Conservation (phyloP, 1,284 basidiomycete species). For the Apiotrichum laibachii region DNA sequence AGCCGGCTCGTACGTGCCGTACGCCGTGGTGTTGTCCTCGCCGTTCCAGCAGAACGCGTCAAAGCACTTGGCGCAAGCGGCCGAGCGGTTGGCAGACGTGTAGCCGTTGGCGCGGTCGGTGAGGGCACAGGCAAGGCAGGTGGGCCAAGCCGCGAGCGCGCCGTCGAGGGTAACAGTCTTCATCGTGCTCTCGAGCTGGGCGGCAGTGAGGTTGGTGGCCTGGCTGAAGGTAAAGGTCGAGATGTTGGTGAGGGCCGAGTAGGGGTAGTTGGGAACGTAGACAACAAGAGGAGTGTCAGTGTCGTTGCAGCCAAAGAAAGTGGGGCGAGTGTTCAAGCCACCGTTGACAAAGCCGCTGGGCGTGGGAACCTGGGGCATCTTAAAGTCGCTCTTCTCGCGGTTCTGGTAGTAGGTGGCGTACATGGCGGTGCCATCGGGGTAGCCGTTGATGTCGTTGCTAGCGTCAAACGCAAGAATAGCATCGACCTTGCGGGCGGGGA, state of each 20-base stretch:
- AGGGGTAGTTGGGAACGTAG: slow-evolving; percentile 55
- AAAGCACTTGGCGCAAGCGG: slow-evolving; percentile 47
- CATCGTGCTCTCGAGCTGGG: slow-evolving; percentile 34
- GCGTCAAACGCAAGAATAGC: slow-evolving; percentile 56
- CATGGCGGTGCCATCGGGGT: slow-evolving; percentile 56
- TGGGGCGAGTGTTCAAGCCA: slow-evolving; percentile 56
- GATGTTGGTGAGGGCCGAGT: slow-evolving; percentile 46
- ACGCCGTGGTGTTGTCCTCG: slow-evolving; percentile 28
- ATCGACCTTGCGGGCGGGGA: slow-evolving; percentile 55
- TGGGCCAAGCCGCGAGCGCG: slow-evolving; percentile 42
- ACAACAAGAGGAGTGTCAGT: slow-evolving; percentile 51
- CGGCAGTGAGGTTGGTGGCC: slow-evolving; percentile 38
- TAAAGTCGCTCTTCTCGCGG: slow-evolving; percentile 33
- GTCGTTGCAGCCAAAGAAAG: slow-evolving; percentile 49
- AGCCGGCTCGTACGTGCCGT: slow-evolving; percentile 30
- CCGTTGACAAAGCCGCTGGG: slow-evolving; percentile 55
- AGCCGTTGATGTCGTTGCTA: slow-evolving; percentile 54
- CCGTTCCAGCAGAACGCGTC: slow-evolving; percentile 49
- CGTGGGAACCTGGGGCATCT: slow-evolving; percentile 52
- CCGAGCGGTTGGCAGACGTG: slow-evolving; percentile 29
- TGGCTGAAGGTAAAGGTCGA: slow-evolving; percentile 51
- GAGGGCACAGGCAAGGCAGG: slow-evolving; percentile 52
- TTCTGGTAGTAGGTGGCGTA: slow-evolving; percentile 32
- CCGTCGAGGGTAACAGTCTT: slow-evolving; percentile 40
- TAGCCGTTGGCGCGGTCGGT: slow-evolving; percentile 47